Conservation (phyloP, 2,329 filamentous ascomycete genomes). For the Xylariales sp. region DNA sequence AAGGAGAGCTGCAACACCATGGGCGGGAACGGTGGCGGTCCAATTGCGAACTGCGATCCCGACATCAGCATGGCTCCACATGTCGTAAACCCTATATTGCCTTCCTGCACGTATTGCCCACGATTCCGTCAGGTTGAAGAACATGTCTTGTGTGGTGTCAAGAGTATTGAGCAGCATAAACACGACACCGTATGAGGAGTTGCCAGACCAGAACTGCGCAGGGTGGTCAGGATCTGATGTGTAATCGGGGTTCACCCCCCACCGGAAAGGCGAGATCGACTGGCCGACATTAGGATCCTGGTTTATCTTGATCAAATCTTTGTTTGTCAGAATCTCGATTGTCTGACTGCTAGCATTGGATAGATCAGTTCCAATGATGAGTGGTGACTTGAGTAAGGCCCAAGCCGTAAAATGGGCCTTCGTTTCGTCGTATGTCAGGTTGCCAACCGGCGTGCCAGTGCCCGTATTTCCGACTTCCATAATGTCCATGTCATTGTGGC, state of each 20-base stretch:
- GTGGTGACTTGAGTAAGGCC: slow-evolving; percentile 1
- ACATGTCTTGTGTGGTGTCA: slow-evolving; percentile 1
- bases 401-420: slow-evolving; percentile 3
- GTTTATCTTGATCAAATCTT: slow-evolving; percentile 1
- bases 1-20: not conserved
- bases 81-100: slow-evolving; percentile 1
- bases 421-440: slow-evolving; percentile 3
- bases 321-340: slow-evolving; percentile 2
- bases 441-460: slow-evolving; percentile 1
- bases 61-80: slow-evolving; percentile 1
- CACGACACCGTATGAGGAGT: slow-evolving; percentile 1
- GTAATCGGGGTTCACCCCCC: slow-evolving; percentile 2
- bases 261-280: slow-evolving; percentile 1
- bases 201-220: slow-evolving; percentile 1
- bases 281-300: slow-evolving; percentile 2
- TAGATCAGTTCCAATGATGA: slow-evolving; percentile 3
- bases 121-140: slow-evolving; percentile 2
- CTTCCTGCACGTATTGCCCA: slow-evolving; percentile 2
- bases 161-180: slow-evolving; percentile 4
- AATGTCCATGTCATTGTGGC: slow-evolving; percentile 4
- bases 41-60: slow-evolving; percentile 2
- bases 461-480: slow-evolving; percentile 2
- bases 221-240: slow-evolving; percentile 1
- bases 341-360: slow-evolving; percentile 1
- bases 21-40: not conserved